These are phyloP conservation scores for Eimeria falciformis DNA, from an alignment of 169 alveolate species.

Conservation along the genomic window DNA sequence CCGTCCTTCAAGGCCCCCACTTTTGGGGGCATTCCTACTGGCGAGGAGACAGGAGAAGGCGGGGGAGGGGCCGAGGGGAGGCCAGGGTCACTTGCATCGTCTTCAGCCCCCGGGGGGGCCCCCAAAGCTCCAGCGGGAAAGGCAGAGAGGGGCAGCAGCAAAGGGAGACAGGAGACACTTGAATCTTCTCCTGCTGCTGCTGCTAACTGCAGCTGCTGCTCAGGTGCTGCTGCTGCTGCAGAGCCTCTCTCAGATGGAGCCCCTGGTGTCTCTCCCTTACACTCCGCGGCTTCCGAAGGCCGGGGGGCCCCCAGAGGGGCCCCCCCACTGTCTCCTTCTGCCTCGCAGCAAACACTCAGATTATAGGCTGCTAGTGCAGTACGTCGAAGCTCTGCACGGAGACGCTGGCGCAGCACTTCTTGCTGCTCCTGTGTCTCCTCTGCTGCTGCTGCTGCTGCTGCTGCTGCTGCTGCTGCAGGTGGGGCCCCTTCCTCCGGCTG, in stretches of 20 bases:
- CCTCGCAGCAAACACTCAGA: neutral
- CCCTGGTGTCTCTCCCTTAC: neutral
- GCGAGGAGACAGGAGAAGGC: neutral
- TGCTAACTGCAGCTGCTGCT: conserved; percentile 5
- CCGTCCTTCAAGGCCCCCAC: neutral
- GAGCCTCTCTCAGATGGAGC: neutral
- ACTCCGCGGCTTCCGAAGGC: too few species aligned
- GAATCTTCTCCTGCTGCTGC: neutral
- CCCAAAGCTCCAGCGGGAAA: neutral
- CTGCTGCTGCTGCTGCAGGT: neutral
- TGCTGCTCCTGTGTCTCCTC: conserved; percentile 30
- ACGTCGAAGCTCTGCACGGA: conserved; percentile 24
- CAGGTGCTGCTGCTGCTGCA: neutral
- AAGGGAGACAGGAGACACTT: neutral
- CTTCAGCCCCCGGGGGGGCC: conserved; percentile 1
- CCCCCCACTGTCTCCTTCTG: neutral
- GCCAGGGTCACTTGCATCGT: neutral
- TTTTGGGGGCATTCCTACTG: neutral
- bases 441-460: neutral
- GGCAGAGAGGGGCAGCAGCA: conserved; percentile 31
- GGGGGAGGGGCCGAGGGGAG: conserved; percentile 21
- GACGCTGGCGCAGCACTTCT: neutral
- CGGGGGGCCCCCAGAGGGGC: neutral
- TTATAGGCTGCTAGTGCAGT: conserved; percentile 14
- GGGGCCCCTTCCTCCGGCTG: conserved; percentile 24